phyloP scores from a whole-genome alignment of 192 early-diverging fungal genomes.

The Linnemannia elongata region DNA sequence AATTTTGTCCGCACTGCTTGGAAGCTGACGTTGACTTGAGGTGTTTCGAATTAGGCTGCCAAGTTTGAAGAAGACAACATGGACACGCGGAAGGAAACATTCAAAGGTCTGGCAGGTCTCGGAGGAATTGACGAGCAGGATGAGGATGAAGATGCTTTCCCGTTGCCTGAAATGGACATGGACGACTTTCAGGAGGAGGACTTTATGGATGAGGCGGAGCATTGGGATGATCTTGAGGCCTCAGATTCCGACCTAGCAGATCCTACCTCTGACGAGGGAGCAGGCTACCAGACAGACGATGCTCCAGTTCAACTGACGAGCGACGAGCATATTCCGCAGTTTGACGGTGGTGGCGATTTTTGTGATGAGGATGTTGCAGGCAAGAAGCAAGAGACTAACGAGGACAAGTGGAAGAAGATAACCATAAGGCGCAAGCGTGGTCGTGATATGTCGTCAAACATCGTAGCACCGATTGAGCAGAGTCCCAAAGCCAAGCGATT shows the following conservation, averaged over 20 bases:
- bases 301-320: neutral
- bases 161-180: constrained; percentile 34
- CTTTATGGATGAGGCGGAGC: constrained; percentile 33
- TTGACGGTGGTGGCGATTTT: constrained; percentile 37
- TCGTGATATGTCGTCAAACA: constrained; percentile 8
- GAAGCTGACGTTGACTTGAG: neutral
- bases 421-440: constrained; percentile 9
- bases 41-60: neutral
- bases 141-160: constrained; percentile 38
- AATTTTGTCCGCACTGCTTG: constrained; percentile 52
- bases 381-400: neutral
- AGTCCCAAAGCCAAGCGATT: constrained; percentile 14
- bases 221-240: constrained; percentile 18
- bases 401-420: constrained; percentile 12
- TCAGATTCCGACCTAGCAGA: constrained; percentile 14
- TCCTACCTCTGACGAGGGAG: neutral
- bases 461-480: neutral
- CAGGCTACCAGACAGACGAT: neutral
- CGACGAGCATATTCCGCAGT: constrained; percentile 31
- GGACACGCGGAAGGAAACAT: constrained; percentile 19
- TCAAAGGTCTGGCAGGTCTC: constrained; percentile 31
- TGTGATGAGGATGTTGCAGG: neutral
- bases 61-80: constrained; percentile 23
- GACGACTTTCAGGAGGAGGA: constrained; percentile 38
- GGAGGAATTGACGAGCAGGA: constrained; percentile 36